A percentile compares a stretch with the other conserved stretches of the same genome.
Evolutionary conservation across 2,329 filamentous ascomycete species (phyloP).

Genomic region (Kalmusia sp.): DNA sequence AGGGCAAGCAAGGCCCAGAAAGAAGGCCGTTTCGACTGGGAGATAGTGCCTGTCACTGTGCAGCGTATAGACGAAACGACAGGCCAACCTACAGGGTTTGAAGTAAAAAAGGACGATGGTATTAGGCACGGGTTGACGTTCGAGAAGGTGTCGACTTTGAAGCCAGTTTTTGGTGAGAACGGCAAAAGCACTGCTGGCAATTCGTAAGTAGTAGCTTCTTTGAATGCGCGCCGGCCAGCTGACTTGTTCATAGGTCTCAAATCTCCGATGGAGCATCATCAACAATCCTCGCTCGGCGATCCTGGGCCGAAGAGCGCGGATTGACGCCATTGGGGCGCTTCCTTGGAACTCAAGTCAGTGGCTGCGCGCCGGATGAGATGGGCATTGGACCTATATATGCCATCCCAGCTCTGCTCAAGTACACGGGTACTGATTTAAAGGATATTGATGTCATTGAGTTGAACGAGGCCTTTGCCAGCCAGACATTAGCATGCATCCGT

Average conservation of each 20-base stretch:
- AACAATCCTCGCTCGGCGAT: constrained; percentile 89
- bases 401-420: constrained; percentile 80
- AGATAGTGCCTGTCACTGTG: constrained; percentile 87
- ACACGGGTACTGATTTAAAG: constrained; percentile 76
- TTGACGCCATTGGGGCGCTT: constrained; percentile 94
- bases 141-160: constrained; percentile 81
- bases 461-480: constrained; percentile 96
- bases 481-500: constrained; percentile 88
- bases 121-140: constrained; percentile 87
- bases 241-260: constrained; percentile 72
- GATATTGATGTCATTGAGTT: constrained; percentile 91
- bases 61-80: constrained; percentile 80
- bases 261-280: constrained; percentile 93
- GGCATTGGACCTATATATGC: constrained; percentile 80
- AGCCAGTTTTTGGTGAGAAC: constrained; percentile 87
- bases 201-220: constrained; percentile 28
- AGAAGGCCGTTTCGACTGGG: constrained; percentile 86
- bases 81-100: constrained; percentile 77
- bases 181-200: constrained; percentile 94
- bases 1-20: constrained; percentile 89
- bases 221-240: too few species aligned
- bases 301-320: constrained; percentile 81
- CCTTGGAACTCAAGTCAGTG: constrained; percentile 88
- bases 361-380: constrained; percentile 93
- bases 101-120: constrained; percentile 85